A percentile compares a stretch with the other conserved stretches of the same genome.
These are phyloP conservation scores for Pseudoperonospora humuli DNA, from an alignment of 352 stramenopile species.

Conservation along the genomic window DNA sequence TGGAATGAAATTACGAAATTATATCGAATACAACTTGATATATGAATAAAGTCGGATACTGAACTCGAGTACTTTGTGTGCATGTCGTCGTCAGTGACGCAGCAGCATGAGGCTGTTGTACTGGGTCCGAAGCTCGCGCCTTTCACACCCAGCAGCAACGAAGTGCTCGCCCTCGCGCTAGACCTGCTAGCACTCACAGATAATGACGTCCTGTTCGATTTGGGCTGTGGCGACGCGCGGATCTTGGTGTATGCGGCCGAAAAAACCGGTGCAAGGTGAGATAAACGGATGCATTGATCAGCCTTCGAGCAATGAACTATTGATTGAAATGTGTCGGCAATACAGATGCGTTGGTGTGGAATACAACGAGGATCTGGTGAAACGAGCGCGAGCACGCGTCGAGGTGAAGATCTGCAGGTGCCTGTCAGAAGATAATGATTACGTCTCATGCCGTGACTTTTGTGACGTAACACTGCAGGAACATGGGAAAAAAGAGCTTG, in stretches of 20 bases:
- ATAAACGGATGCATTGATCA: background rate
- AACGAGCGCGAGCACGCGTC: slow-evolving; percentile 36
- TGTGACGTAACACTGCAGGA: slow-evolving; percentile 23
- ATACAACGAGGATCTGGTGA: slow-evolving; percentile 56
- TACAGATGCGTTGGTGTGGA: slow-evolving; percentile 67
- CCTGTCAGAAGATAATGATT: no score
- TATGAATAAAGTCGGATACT: slow-evolving; percentile 10
- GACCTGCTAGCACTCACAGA: slow-evolving; percentile 50
- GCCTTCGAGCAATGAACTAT: background rate
- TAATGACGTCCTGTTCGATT: slow-evolving; percentile 62
- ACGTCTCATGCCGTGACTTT: slow-evolving; percentile 7
- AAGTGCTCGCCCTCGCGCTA: slow-evolving; percentile 47
- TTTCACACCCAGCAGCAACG: slow-evolving; percentile 71
- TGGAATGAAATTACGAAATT: slow-evolving; percentile 21
- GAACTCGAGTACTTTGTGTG: slow-evolving; percentile 5
- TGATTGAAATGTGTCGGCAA: background rate
- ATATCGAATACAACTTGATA: slow-evolving; percentile 10
- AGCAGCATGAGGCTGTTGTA: background rate
- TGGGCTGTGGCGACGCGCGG: slow-evolving; percentile 72
- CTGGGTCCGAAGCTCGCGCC: slow-evolving; percentile 59
- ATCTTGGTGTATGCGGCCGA: slow-evolving; percentile 56
- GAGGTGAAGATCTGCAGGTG: slow-evolving; percentile 31
- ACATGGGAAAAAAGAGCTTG: slow-evolving; percentile 27
- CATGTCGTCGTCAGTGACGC: slow-evolving; percentile 9
- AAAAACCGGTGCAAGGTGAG: slow-evolving; percentile 34